Base-by-base conservation (phyloP, 2,329 filamentous ascomycete species). In the Colletotrichum musae region DNA sequence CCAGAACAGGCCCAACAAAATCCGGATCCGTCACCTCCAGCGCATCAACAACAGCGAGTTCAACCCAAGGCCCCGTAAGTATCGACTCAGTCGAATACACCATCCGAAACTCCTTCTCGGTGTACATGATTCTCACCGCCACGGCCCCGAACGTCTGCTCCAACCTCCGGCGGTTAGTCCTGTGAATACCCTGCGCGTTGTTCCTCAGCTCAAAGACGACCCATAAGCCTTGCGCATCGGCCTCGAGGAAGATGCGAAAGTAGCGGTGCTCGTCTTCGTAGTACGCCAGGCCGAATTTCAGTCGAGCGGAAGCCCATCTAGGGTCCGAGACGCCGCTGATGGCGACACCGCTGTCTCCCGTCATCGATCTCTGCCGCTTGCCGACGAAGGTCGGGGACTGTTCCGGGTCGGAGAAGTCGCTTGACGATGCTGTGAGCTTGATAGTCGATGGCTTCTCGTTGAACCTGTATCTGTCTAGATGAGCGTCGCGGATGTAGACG, bases 221-320 rank as follows among this genome's bases (percentile, higher is more conserved):
- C n/a, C 16, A 21, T 2, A 21, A 51, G 7, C 21, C 32, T 36
- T 36, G 32, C 2, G 32, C 24, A 1, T 16, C n/a, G 9, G 5
- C n/a, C 13, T 51, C 18, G 12, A 12, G 21, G 2, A 51, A 51
- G 10, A 51, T 21, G 21, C 48, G 21, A 51, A 51, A 51, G n/a
- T 51, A 51, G n/a, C 48, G 18, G 21, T 51, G 48, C 21, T 51
- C 48, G 21, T 51, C 48, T 26, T 51, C 28, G 48, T 51, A 51
- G 15, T 51, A 51, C 21, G 21, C 48, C 48, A 51, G 21, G 9
- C 48, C 48, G 12, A 21, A 51, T 3, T 51, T 51, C 21, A 24
- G 3, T 3, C 48, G 18, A 1, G 48, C 21, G 6, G 9, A 7
- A 12, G 6, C 48, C 48, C n/a, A 51, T 7, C 12, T 21, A 9